Percentiles rank a stretch among this genome's conserved stretches.
Evolutionary conservation across 306 rosid species (phyloP).

Genomic region (Vachellia pachyceras): DNA sequence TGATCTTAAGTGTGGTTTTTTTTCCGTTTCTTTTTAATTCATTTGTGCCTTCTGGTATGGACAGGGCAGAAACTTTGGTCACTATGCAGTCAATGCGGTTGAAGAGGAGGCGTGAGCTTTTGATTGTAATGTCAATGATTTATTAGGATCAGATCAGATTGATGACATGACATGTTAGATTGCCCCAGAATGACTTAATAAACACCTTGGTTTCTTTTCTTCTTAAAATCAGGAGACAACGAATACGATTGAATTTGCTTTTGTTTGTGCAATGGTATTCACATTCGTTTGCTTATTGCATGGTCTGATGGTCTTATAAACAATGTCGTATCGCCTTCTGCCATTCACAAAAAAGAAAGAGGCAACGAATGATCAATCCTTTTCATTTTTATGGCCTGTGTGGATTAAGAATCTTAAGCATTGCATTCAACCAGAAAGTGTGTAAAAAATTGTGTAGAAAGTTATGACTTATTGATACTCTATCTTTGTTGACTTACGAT

Average conservation of each 20-base stretch:
- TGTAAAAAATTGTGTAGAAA: background rate
- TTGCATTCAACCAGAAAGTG: background rate
- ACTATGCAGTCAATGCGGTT: slow-evolving; percentile 55
- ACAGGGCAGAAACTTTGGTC: slow-evolving; percentile 78
- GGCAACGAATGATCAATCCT: background rate
- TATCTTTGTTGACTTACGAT: no score
- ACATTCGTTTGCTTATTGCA: background rate
- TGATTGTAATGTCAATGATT: slow-evolving; percentile 7
- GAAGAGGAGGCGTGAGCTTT: slow-evolving; percentile 51
- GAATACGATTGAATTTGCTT: slow-evolving; percentile 1
- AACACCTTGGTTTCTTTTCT: background rate
- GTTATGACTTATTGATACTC: background rate
- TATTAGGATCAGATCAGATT: slow-evolving; percentile 18
- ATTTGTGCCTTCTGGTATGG: background rate
- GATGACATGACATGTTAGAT: background rate
- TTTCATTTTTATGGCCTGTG: background rate
- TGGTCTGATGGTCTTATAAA: background rate
- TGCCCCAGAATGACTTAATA: background rate
- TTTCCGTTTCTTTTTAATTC: background rate
- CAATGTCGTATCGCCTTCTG: background rate
- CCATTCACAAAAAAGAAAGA: no score
- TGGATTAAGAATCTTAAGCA: no score
- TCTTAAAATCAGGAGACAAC: background rate
- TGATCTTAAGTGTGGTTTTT: background rate
- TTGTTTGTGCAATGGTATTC: background rate